phyloP scores from a whole-genome alignment of 2,329 filamentous ascomycete genomes.

The Trichoderma cornu-damae region DNA sequence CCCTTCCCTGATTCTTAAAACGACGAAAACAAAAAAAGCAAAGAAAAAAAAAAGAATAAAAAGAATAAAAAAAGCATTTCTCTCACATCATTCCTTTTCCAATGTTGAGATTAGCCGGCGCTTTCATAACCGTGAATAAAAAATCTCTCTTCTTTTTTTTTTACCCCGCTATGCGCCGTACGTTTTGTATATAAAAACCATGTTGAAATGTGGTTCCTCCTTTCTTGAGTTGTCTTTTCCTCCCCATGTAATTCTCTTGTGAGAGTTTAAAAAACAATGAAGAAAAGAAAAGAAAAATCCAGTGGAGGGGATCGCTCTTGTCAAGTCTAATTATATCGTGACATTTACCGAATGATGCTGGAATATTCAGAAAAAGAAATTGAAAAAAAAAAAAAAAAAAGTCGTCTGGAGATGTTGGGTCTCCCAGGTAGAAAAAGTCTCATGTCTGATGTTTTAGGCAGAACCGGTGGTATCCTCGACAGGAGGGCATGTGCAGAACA shows the following conservation, averaged over 20 bases:
- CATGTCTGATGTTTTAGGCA: background rate
- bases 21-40: background rate
- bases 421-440: background rate
- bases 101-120: constrained; percentile 25
- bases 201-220: constrained; percentile 23
- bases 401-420: background rate
- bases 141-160: background rate
- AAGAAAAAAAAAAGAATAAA: constrained; percentile 12
- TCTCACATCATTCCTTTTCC: constrained; percentile 17
- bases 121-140: constrained; percentile 13
- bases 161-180: constrained; percentile 6
- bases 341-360: constrained; percentile 1
- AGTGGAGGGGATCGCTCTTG: background rate
- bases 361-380: too few species aligned
- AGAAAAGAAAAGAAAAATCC: constrained; percentile 12
- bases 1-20: background rate
- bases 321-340: constrained; percentile 5
- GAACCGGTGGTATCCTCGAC: constrained; percentile 56
- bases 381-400: too few species aligned
- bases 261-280: constrained; percentile 1
- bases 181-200: constrained; percentile 20
- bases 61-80: constrained; percentile 1
- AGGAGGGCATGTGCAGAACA: constrained; percentile 91
- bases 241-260: background rate
- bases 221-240: background rate